Base-by-base conservation (phyloP, 2,329 filamentous ascomycete genomes). In the Aspergillus thermomutatus region DNA sequence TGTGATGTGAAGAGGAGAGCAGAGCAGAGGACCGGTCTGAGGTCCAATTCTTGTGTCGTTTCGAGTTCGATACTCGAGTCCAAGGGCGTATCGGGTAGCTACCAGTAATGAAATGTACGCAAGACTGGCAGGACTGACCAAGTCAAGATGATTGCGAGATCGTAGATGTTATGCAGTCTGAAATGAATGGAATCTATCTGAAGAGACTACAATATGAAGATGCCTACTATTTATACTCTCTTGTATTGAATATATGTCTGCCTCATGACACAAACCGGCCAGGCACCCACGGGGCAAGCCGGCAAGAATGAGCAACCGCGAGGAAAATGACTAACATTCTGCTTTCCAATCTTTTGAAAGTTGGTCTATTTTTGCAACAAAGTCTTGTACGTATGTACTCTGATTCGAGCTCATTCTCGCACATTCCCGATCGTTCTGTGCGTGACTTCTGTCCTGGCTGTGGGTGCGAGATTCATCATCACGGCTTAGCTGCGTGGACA, bases 1-100 rank as follows among this genome's bases (percentile, higher is more conserved):
- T 48, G 28, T 41, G 34, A 43, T 49, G 21, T 61, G 54, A 49
- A 53, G 51, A 27, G 45, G 25, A 50, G 27, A 53, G 52, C 14
- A 49, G 37, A 50, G 41, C 49, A 31, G 8, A 41, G 23, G 37
- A 49, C 19, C 41, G 17, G 10, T 45, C n/a, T 3, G n/a, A 1
- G 5, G 3, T 25, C 21, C 21, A 4, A 4, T 25, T 10, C 40
- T 19, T n/a, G n/a, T n/a, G n/a, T n/a, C n/a, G n/a, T n/a, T n/a
- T n/a, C n/a, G n/a, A n/a, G n/a, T n/a, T 21, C 17, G 17, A 21
- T 14, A 8, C 4, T 41, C 7, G 40, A n/a, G n/a, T 41, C 17
- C 17, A 21, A 8, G 40, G n/a, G 25, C 1, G 3, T 26, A 26
- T 26, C 25, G 4, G 25, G 25, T 26, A 26, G 25, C 25, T 26